Evolutionary conservation across 2,329 filamentous ascomycete species (phyloP).

Genomic region (Neocatenulostroma microsporum): DNA sequence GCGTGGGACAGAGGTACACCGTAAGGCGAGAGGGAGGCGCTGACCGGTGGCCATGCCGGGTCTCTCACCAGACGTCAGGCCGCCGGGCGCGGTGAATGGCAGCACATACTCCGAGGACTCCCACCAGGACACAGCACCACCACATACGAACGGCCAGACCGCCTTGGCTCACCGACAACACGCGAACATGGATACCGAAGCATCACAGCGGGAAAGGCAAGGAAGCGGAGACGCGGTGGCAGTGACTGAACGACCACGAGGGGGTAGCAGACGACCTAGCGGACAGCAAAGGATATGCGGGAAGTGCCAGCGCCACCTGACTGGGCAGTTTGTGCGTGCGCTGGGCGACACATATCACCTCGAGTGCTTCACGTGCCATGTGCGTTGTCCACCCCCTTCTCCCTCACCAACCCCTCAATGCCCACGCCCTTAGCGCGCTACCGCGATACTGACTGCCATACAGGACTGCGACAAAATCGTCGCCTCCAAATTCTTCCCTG

Average conservation of each 20-base stretch:
- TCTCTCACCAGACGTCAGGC: slow-evolving; percentile 16
- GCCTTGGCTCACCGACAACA: not conserved
- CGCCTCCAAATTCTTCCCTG: slow-evolving; percentile 97
- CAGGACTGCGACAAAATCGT: slow-evolving; percentile 97
- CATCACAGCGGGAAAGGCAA: slow-evolving; percentile 12
- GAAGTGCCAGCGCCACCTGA: slow-evolving; percentile 80
- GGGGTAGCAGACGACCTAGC: slow-evolving; percentile 22
- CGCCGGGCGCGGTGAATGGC: slow-evolving; percentile 19
- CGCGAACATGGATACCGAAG: slow-evolving; percentile 2
- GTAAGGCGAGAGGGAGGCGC: not conserved
- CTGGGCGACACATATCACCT: slow-evolving; percentile 90
- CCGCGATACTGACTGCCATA: slow-evolving; percentile 19
- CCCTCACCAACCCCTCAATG: not conserved
- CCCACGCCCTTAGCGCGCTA: slow-evolving; percentile 15
- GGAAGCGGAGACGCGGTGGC: slow-evolving; percentile 1
- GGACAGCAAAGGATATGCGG: slow-evolving; percentile 49
- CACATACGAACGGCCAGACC: slow-evolving; percentile 1
- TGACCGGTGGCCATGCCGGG: not conserved
- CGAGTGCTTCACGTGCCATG: slow-evolving; percentile 95
- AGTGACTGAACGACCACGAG: slow-evolving; percentile 3
- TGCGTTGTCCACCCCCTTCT: slow-evolving; percentile 44
- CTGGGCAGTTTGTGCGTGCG: slow-evolving; percentile 91
- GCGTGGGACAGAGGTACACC: not conserved
- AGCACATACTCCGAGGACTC: slow-evolving; percentile 16
- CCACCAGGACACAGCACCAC: slow-evolving; percentile 10